Base-by-base conservation (phyloP, 208 protist species). In the Wallacemonas collosoma region DNA sequence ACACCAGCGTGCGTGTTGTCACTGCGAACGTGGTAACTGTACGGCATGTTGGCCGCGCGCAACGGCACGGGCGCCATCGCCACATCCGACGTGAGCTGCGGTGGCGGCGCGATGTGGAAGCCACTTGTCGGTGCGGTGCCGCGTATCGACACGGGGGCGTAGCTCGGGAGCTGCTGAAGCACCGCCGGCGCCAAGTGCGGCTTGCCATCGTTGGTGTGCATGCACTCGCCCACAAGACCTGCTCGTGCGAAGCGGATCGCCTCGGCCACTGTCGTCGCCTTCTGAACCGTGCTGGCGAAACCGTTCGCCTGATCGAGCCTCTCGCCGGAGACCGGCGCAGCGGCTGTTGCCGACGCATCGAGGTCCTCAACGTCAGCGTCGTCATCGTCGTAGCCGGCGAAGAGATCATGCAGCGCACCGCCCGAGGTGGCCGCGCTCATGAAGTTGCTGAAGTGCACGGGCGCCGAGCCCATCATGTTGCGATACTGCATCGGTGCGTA, bases 401-500 rank as follows among this genome's bases (percentile, higher is more conserved):
- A 7, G 5, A 67, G 9, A 38, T 54, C 62, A 11, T 51, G 8
- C 2, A 67, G 62, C 47, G n/a, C 44, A 38, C 8, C 43, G 64
- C 15, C n/a, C 4, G 53, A 35, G 6, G 66, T 44, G 36, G 48
- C 14, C 3, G 67, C 14, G 12, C 62, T 35, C 39, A 62, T 41
- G 64, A 83, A 77, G 56, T 83, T 83, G 26, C 38, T 69, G 70
- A 75, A 83, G 53, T 75, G 78, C 63, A 79, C 76, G 43, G 51
- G 60, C n/a, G 61, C 14, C n/a, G n/a, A n/a, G 14, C 6, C 40
- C 8, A 48, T 43, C 8, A 75, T 48, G 40, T 79, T 68, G 44
- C 75, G 64, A 55, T 81, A 75, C 17, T 72, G 76, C 45, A 80
- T 43, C 2, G 78, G 78, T 8, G 78, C 78, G 60, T 82, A 82